A percentile compares a stretch with the other conserved stretches of the same genome.
Conservation (phyloP, 1,284 basidiomycete genomes). For the Cryptococcus deneoformans region DNA sequence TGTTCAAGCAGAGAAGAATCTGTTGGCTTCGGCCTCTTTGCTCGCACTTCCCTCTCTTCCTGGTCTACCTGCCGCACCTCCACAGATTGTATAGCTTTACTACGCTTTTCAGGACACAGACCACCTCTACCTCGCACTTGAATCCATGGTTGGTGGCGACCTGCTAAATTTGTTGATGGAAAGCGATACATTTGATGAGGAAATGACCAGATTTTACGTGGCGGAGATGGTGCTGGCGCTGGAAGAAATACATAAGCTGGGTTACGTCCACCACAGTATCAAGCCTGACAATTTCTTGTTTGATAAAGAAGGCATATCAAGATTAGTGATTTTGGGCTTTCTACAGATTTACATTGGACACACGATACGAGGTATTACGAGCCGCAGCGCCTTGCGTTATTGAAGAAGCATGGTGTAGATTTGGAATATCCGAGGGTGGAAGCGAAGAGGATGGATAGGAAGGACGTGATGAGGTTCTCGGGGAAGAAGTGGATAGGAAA, state of each 20-base stretch:
- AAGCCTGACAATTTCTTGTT: slow-evolving; percentile 97
- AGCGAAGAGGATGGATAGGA: slow-evolving; percentile 70
- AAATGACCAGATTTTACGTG: slow-evolving; percentile 91
- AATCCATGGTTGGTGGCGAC: slow-evolving; percentile 96
- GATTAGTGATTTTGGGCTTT: slow-evolving; percentile 93
- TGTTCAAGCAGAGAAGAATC: slow-evolving; percentile 48
- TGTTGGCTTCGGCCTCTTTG: slow-evolving; percentile 41
- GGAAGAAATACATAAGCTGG: slow-evolving; percentile 87
- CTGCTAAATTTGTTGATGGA: slow-evolving; percentile 93
- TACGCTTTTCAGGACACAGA: slow-evolving; percentile 79
- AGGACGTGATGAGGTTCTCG: slow-evolving; percentile 75
- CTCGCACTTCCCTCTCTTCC: slow-evolving; percentile 53
- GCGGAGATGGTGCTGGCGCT: slow-evolving; percentile 98
- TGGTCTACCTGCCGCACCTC: slow-evolving; percentile 59
- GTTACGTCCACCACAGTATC: slow-evolving; percentile 97
- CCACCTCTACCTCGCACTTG: slow-evolving; percentile 88
- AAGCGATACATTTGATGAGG: slow-evolving; percentile 87
- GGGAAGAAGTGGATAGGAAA: slow-evolving; percentile 63
- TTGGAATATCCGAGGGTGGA: slow-evolving; percentile 64
- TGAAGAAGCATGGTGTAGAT: slow-evolving; percentile 92
- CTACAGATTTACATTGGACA: slow-evolving; percentile 61
- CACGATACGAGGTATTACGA: slow-evolving; percentile 96
- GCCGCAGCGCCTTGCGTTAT: slow-evolving; percentile 80
- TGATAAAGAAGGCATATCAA: slow-evolving; percentile 86
- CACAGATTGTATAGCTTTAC: slow-evolving; percentile 91